Conservation (phyloP, 2,329 filamentous ascomycete genomes). For the Anthostomella pinea region DNA sequence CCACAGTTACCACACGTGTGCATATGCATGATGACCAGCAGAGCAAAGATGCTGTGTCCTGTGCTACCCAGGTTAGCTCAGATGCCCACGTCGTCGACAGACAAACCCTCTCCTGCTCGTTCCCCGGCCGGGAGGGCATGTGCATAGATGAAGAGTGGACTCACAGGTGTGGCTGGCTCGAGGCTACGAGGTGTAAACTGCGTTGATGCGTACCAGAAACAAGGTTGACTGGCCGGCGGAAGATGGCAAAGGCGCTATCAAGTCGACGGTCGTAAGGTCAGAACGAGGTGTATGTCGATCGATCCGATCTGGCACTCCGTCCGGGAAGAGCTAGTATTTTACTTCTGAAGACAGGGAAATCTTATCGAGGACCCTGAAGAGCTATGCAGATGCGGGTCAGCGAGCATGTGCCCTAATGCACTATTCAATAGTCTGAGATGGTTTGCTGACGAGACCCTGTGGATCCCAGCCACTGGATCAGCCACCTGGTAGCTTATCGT, state of each 20-base stretch:
- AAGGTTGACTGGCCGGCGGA: not conserved
- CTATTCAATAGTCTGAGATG: slow-evolving; percentile 23
- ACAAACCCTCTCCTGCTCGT: too few species aligned
- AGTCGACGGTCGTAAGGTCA: not conserved
- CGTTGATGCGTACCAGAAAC: not conserved
- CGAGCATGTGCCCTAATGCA: slow-evolving; percentile 23
- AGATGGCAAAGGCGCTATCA: too few species aligned
- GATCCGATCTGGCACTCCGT: too few species aligned
- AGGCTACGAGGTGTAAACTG: too few species aligned
- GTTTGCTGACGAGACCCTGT: slow-evolving; percentile 19
- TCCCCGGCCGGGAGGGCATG: not conserved
- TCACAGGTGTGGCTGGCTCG: not conserved
- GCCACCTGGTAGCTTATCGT: too few species aligned
- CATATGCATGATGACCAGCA: slow-evolving; percentile 31
- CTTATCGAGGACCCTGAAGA: too few species aligned
- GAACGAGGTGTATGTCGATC: not conserved
- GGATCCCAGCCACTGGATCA: too few species aligned
- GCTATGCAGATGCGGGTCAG: too few species aligned
- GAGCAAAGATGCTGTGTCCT: not conserved
- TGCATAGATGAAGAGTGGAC: not conserved
- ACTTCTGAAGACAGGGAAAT: too few species aligned
- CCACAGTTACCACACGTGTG: slow-evolving; percentile 35
- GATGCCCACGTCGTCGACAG: too few species aligned
- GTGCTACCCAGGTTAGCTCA: not conserved
- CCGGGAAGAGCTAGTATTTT: too few species aligned